Conservation (phyloP, 2,329 filamentous ascomycete genomes). For the Monosporascus sp. region DNA sequence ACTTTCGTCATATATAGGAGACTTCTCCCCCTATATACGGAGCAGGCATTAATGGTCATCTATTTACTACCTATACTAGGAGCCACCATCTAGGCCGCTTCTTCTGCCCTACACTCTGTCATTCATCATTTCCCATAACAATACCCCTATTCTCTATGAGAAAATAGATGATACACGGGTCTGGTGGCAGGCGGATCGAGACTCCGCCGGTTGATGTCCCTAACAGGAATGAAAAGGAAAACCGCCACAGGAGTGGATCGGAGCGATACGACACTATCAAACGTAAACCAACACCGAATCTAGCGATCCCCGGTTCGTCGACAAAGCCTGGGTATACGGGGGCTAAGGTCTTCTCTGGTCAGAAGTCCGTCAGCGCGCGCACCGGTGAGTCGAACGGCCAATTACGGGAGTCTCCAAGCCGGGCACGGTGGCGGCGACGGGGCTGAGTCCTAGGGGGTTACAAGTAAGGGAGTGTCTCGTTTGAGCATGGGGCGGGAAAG, state of each 20-base stretch:
- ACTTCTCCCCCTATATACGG: too few relatives aligned
- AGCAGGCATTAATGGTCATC: too few relatives aligned
- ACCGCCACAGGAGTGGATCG: constrained; percentile 3
- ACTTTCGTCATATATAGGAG: too few relatives aligned
- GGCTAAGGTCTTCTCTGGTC: constrained; percentile 13
- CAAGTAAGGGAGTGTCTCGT: constrained; percentile 6
- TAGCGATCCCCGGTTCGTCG: constrained; percentile 3
- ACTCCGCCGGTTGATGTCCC: too few relatives aligned
- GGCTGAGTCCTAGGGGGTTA: background rate
- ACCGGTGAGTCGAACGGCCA: constrained; percentile 11
- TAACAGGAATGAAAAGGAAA: background rate
- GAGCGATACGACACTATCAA: constrained; percentile 11
- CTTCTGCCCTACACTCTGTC: too few relatives aligned
- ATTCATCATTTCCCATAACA: too few relatives aligned
- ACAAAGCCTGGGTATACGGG: constrained; percentile 18
- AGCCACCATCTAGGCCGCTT: too few relatives aligned
- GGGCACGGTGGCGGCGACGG: constrained; percentile 12
- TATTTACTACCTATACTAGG: too few relatives aligned
- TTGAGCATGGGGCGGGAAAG: constrained; percentile 9
- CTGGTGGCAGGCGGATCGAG: too few relatives aligned
- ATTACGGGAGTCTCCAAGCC: constrained; percentile 16
- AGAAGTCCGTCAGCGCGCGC: constrained; percentile 9
- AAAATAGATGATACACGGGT: too few relatives aligned
- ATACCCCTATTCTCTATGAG: too few relatives aligned
- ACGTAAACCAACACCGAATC: constrained; percentile 15